Evolutionary conservation across 441 rosid species (phyloP), one percentile per base, ranked within the genome.

Genomic region (Adansonia gregorii): DNA sequence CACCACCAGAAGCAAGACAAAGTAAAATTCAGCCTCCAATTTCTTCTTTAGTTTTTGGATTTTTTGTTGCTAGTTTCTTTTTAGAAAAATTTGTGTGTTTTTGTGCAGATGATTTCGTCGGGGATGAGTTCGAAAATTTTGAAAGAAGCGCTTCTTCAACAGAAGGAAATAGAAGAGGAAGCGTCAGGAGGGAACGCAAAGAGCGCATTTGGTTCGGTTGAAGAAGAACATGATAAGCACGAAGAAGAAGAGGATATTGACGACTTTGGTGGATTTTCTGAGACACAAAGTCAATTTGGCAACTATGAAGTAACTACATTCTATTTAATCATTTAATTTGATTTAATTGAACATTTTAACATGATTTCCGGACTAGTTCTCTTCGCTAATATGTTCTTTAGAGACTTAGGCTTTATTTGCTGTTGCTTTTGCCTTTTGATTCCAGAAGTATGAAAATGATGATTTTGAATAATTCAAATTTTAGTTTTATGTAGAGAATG

Each of bases 101-200:
- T 65, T 58, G 22, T 81, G n/a, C 64, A 92, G 97, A 75, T 87
- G 85, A 88, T 95, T 49, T 88, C 92, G 0, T 84, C 93, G 20
- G 89, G 90, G 45, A 87, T 92, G 65, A 95, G 94, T 82, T 87
- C 94, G 15, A 93, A 93, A 87, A 95, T 95, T 71, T 75, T 95
- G 85, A 95, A 92, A 78, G 92, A 87, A 82, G 98, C 98, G 0
- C 83, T 92, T 79, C 83, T 88, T 51, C 99, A 93, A 82, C 96
- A 89, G 83, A 92, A 82, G 81, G 99, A 95, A 84, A 78, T 93
- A 43, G 86, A 83, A 59, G 94, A 90, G 64, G 98, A 89, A 78
- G 94, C 84, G n/a, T 87, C 80, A 0, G 88, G 83, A 76, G 84
- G 67, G 27, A 78, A 73, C 52, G 84, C 80, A n/a, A 66, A 39